phyloP scores from a whole-genome alignment of 306 rosid genomes.

The Rosa lucieae region DNA sequence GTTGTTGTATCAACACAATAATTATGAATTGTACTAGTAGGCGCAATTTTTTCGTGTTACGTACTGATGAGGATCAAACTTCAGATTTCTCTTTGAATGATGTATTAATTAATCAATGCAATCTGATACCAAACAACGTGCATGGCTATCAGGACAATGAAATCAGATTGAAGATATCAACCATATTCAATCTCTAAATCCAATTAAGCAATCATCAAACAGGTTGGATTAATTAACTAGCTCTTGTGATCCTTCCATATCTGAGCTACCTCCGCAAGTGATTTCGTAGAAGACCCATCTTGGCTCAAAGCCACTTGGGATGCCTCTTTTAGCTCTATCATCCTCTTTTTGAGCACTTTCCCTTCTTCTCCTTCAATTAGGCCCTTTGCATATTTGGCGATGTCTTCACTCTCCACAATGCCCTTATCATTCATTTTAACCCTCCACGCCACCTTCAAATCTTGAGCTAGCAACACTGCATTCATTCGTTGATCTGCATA shows the following conservation, averaged over 20 bases:
- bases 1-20: too few species aligned
- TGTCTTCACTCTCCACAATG: conserved; percentile 13
- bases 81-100: too few species aligned
- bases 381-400: conserved; percentile 7
- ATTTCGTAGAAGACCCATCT: conserved; percentile 19
- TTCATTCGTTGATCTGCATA: conserved; percentile 28
- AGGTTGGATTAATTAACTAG: background rate
- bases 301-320: conserved; percentile 11
- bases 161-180: too few species aligned
- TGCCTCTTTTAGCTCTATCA: conserved; percentile 19
- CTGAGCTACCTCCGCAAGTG: conserved; percentile 22
- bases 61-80: too few species aligned
- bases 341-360: background rate
- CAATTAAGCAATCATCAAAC: background rate
- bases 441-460: conserved; percentile 25
- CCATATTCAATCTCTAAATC: too few species aligned
- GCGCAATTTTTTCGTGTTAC: too few species aligned
- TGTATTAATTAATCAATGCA: too few species aligned
- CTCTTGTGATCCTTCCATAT: conserved; percentile 18
- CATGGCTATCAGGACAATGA: too few species aligned
- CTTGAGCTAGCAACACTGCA: conserved; percentile 10
- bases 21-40: too few species aligned
- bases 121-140: too few species aligned
- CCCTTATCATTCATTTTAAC: conserved; percentile 21
- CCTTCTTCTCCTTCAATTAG: conserved; percentile 34